Evolutionary conservation across 2,329 filamentous ascomycete species (phyloP), one percentile per base, ranked within the genome.

Genomic region (Ceratocystis ficicola): DNA sequence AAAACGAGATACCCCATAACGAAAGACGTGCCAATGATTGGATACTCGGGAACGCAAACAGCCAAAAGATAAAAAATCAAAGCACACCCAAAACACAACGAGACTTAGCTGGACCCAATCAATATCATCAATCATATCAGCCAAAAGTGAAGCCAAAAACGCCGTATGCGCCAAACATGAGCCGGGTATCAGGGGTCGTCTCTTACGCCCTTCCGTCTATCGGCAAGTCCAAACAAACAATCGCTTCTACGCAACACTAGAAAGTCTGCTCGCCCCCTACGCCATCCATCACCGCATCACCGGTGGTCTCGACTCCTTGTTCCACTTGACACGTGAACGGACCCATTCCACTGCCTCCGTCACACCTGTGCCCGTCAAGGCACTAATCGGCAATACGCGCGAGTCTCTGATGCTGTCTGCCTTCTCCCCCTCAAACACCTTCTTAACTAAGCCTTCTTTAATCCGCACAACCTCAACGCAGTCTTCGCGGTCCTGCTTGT

Each of bases 281-380:
- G 57, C 50, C 30, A 68, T 83, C 50, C 30, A 68, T 83, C 80
- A 97, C 77, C 91, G 83, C 92, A 96, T 96, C 64, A 95, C 86
- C 1, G 94, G 94, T 69, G 93, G 92, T 68, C 94, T 82, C 3
- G 85, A 87, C 75, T 96, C 93, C 77, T 94, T 96, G 74, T 97
- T 97, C 90, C 94, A 97, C 75, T 90, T 91, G 32, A 97, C 90
- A 68, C 94, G 81, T 70, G 86, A 93, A 73, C 90, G 86, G 67
- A 99, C 80, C 94, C 94, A 99, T 73, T 97, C 94, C n/a, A 99
- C 88, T 0, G 94, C 93, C 78, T 97, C 94, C 72, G 85, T 85
- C 1, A 99, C 94, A 2, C 94, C 94, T 0, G 87, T 87, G 3
- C 85, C 89, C 5, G 87, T 93, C 73, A 99, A 77, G n/a, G 94